phyloP scores from a whole-genome alignment of 192 early-diverging fungal genomes.

The Nowakowskiella sp. region DNA sequence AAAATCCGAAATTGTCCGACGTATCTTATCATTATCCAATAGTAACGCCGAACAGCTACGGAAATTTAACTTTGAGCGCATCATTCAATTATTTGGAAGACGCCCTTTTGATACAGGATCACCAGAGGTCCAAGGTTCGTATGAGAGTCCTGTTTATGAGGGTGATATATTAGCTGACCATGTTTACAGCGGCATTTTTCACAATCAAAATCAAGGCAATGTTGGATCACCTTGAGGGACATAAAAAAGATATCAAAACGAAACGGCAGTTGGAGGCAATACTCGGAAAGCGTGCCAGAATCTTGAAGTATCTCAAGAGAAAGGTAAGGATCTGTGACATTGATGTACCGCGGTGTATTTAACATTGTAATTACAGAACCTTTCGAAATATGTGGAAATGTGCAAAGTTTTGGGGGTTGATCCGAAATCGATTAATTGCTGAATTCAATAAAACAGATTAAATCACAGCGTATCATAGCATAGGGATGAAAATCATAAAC shows the following conservation, averaged over 20 bases:
- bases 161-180: neutral
- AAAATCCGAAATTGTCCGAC: constrained; percentile 39
- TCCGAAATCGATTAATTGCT: constrained; percentile 26
- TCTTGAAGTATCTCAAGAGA: constrained; percentile 84
- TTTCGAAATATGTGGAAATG: constrained; percentile 36
- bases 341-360: constrained; percentile 1
- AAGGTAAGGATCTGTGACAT: constrained; percentile 23
- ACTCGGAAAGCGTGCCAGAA: constrained; percentile 71
- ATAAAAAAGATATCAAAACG: constrained; percentile 86
- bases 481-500: too few species aligned
- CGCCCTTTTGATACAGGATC: constrained; percentile 79
- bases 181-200: constrained; percentile 71
- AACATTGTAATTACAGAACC: constrained; percentile 25
- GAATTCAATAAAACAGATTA: too few species aligned
- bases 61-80: constrained; percentile 65
- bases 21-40: constrained; percentile 75
- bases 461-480: too few species aligned
- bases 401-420: constrained; percentile 41
- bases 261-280: constrained; percentile 72
- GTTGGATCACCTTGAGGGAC: constrained; percentile 63
- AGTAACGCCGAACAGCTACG: constrained; percentile 64
- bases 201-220: constrained; percentile 85
- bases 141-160: neutral
- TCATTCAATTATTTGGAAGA: constrained; percentile 71
- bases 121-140: constrained; percentile 82